Base-by-base conservation (phyloP, 768 basidiomycete genomes). In the Mycena leptocephala region DNA sequence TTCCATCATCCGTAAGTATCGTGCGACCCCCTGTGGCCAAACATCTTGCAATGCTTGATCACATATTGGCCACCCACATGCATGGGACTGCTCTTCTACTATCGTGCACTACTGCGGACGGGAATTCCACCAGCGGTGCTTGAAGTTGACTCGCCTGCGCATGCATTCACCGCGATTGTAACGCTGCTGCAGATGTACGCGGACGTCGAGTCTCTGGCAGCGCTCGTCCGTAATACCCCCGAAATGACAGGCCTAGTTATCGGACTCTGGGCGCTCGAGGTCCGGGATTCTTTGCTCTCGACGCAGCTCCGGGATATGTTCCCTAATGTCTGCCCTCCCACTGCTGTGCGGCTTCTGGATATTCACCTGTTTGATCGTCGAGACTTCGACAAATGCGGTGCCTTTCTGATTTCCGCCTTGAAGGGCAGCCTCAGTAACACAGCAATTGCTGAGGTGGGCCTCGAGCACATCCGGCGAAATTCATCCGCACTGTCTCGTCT, bases 171-270 rank as follows among this genome's bases (percentile, higher is more conserved):
- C 28, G 22, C 62, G 1, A 55, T 76, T 4, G 56, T 76, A 3
- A 65, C 75, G 18, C 24, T 76, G 64, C 35, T 72, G n/a, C 56
- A 46, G 33, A 59, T 72, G 63, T 73, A 76, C 32, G 18, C 71
- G 2, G 59, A 48, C 3, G 41, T 64, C 32, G 76, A 73, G 18
- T 55, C 59, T 16, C 43, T 76, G 37, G 64, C 64, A 16, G 59
- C 65, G n/a, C 41, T 73, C 22, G 39, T 76, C 2, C 66, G 55
- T 5, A 58, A 43, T 1, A 72, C 71, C 20, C 70, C 51, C 10
- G 32, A 62, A 24, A 61, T 28, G 3, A n/a, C 24, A 24, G 32
- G 18, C 43, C 58, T 76, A 1, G n/a, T 76, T 5, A 43, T 64
- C 39, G 4, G 22, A 8, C 65, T 76, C 16, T 76, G 76, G 76